These are phyloP conservation scores for Melampsora abietis-canadensis DNA, from an alignment of 1,284 basidiomycete genomes.

Conservation along the genomic window DNA sequence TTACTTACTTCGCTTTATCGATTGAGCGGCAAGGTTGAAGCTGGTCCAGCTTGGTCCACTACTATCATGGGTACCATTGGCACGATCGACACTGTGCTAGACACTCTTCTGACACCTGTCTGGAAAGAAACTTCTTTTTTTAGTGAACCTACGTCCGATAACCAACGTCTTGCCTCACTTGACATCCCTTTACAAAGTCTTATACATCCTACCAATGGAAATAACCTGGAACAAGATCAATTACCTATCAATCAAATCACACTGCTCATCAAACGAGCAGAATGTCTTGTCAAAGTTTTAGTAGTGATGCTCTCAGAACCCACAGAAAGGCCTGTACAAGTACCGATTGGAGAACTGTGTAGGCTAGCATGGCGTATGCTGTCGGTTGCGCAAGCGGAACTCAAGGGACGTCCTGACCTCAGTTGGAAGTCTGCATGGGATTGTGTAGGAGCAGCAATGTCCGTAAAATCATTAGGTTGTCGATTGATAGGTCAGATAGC, in stretches of 20 bases:
- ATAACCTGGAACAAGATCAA: background rate
- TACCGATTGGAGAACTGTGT: constrained; percentile 28
- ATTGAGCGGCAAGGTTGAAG: constrained; percentile 11
- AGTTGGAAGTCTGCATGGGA: constrained; percentile 29
- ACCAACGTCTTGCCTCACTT: background rate
- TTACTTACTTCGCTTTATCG: constrained; percentile 15
- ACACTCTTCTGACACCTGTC: constrained; percentile 13
- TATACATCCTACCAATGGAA: background rate
- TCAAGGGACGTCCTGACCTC: constrained; percentile 13
- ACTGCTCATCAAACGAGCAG: background rate
- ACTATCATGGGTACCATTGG: constrained; percentile 25
- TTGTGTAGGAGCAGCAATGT: background rate
- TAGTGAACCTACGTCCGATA: background rate
- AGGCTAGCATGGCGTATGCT: constrained; percentile 2
- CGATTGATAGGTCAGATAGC: constrained; percentile 19
- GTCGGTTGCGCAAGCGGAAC: constrained; percentile 10
- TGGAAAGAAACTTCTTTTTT: background rate
- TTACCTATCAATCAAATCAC: constrained; percentile 8
- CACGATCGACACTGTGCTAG: constrained; percentile 20
- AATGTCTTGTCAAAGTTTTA: constrained; percentile 7
- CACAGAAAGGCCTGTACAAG: constrained; percentile 2
- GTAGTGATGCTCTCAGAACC: constrained; percentile 18
- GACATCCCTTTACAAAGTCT: constrained; percentile 21
- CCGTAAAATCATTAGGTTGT: constrained; percentile 11
- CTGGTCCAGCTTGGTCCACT: constrained; percentile 8